Evolutionary conservation across 345 rosid genomes (phyloP).

Genomic region (Eucalyptus coolabah): DNA sequence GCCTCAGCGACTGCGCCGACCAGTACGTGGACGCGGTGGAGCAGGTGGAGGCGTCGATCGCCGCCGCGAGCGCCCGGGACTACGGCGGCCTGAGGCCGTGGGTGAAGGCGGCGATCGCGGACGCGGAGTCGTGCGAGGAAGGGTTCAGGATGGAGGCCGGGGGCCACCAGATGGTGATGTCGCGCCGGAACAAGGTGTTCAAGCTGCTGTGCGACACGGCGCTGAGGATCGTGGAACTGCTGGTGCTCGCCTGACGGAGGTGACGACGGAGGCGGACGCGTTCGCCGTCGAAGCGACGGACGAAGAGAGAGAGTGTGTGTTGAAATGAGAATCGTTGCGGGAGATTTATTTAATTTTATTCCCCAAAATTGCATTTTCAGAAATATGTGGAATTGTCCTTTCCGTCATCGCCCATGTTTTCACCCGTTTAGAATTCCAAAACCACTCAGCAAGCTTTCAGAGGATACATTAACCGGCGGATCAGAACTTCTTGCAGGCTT

Average conservation of each 20-base stretch:
- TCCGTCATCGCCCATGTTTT: background rate
- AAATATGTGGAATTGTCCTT: background rate
- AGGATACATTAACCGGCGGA: background rate
- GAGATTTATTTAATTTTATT: background rate
- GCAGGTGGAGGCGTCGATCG: constrained; percentile 9
- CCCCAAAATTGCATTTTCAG: background rate
- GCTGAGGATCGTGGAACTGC: background rate
- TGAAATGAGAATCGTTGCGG: background rate
- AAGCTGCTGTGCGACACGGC: background rate
- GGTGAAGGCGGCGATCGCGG: constrained; percentile 1
- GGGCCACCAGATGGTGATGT: background rate
- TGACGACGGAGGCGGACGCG: background rate
- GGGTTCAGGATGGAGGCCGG: background rate
- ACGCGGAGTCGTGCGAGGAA: background rate
- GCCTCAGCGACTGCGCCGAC: constrained; percentile 2
- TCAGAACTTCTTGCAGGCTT: background rate
- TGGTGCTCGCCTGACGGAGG: background rate
- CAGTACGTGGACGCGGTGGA: constrained; percentile 1
- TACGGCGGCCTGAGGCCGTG: background rate
- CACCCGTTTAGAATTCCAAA: background rate
- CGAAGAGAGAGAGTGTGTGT: fast-evolving
- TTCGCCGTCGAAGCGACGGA: background rate
- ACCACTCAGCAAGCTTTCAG: background rate
- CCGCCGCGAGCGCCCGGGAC: background rate
- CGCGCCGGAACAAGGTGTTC: background rate